phyloP scores from a whole-genome alignment of 2,329 filamentous ascomycete genomes.

The Phialophora tarda region DNA sequence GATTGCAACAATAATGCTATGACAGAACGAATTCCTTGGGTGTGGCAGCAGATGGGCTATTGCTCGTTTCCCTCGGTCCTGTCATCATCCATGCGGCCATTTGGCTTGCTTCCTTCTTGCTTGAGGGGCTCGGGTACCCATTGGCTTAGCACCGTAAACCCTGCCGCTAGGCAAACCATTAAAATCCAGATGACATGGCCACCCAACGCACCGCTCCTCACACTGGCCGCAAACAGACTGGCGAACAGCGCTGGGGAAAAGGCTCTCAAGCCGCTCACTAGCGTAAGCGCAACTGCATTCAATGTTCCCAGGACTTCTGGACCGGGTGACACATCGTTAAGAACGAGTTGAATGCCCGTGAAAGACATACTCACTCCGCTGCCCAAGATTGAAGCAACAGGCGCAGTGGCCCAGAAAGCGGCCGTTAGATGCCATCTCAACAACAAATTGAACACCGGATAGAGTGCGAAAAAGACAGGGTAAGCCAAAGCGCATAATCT shows the following conservation, averaged over 20 bases:
- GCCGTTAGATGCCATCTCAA: constrained; percentile 55
- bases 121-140: constrained; percentile 26
- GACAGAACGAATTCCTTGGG: constrained; percentile 40
- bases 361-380: constrained; percentile 71
- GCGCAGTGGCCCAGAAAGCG: constrained; percentile 64
- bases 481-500: constrained; percentile 63
- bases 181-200: constrained; percentile 73
- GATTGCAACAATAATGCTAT: not conserved
- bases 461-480: constrained; percentile 66
- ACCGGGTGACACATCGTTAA: constrained; percentile 75
- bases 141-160: constrained; percentile 42
- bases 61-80: not conserved
- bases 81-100: not conserved
- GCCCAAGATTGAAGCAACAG: constrained; percentile 58
- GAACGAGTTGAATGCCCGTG: constrained; percentile 70
- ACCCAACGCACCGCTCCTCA: constrained; percentile 63
- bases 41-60: not conserved
- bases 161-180: constrained; percentile 50
- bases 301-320: constrained; percentile 70
- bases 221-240: constrained; percentile 71
- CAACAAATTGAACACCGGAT: constrained; percentile 63
- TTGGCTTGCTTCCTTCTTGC: not conserved
- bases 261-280: constrained; percentile 66
- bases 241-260: constrained; percentile 70
- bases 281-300: constrained; percentile 71